These are phyloP conservation scores for Prunus mira DNA, from an alignment of 306 rosid genomes.

Conservation along the genomic window DNA sequence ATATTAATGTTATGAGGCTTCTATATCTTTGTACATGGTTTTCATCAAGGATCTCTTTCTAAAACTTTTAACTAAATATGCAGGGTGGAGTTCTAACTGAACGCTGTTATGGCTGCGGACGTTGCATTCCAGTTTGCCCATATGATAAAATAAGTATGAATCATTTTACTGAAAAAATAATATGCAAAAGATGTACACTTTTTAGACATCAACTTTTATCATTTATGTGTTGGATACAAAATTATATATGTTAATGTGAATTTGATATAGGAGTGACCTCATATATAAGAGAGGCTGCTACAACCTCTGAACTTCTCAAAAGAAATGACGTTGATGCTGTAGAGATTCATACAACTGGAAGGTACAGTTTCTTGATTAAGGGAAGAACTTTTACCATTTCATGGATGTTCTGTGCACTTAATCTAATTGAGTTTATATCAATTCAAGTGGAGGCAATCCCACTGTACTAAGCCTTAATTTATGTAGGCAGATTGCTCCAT, in stretches of 20 bases:
- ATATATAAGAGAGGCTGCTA: constrained; percentile 61
- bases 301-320: constrained; percentile 60
- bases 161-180: background rate
- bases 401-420: background rate
- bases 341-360: constrained; percentile 89
- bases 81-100: constrained; percentile 89
- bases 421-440: background rate
- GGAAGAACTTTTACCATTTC: background rate
- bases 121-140: constrained; percentile 93
- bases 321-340: constrained; percentile 72
- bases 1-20: background rate
- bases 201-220: background rate
- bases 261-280: constrained; percentile 52
- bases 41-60: background rate
- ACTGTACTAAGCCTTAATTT: constrained; percentile 12
- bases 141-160: constrained; percentile 77
- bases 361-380: constrained; percentile 35
- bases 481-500: constrained; percentile 52
- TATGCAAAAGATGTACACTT: background rate
- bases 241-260: too few species aligned
- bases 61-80: constrained; percentile 18
- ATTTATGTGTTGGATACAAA: background rate
- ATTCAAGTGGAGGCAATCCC: background rate
- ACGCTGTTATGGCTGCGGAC: constrained; percentile 96
- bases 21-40: background rate